Percentiles rank a stretch among this genome's conserved stretches.
Conservation (phyloP, 768 basidiomycete species). For the Hygrocybe coccinea region DNA sequence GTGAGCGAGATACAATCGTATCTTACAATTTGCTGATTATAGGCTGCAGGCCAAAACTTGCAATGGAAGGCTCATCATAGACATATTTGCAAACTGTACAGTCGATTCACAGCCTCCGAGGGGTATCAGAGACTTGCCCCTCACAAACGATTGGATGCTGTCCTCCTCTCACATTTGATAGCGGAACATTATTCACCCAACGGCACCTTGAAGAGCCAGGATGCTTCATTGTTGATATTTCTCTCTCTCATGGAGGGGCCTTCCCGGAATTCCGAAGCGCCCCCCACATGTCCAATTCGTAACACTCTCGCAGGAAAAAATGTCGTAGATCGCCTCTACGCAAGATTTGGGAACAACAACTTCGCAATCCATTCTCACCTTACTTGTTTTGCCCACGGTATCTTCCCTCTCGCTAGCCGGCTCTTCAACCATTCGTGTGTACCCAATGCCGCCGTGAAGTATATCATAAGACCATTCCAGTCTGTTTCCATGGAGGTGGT, state of each 20-base stretch:
- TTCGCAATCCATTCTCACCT: constrained; percentile 74
- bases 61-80: constrained; percentile 68
- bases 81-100: constrained; percentile 59
- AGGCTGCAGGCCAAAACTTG: constrained; percentile 52
- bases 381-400: constrained; percentile 62
- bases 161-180: constrained; percentile 60
- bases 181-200: constrained; percentile 28
- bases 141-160: constrained; percentile 55
- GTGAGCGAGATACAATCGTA: constrained; percentile 36
- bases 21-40: neutral
- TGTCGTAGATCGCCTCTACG: constrained; percentile 37
- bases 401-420: constrained; percentile 75
- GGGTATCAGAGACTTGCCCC: constrained; percentile 45
- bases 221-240: constrained; percentile 29
- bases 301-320: constrained; percentile 19
- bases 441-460: constrained; percentile 67
- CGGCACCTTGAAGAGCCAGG: constrained; percentile 11
- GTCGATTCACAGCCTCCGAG: constrained; percentile 41
- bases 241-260: constrained; percentile 46
- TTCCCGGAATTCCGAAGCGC: constrained; percentile 9
- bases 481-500: constrained; percentile 58
- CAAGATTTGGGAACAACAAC: constrained; percentile 77
- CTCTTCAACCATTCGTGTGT: constrained; percentile 78
- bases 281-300: constrained; percentile 33
- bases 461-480: constrained; percentile 37